phyloP scores from a whole-genome alignment of 352 stramenopile genomes.

The Globisporangium takayamanum region DNA sequence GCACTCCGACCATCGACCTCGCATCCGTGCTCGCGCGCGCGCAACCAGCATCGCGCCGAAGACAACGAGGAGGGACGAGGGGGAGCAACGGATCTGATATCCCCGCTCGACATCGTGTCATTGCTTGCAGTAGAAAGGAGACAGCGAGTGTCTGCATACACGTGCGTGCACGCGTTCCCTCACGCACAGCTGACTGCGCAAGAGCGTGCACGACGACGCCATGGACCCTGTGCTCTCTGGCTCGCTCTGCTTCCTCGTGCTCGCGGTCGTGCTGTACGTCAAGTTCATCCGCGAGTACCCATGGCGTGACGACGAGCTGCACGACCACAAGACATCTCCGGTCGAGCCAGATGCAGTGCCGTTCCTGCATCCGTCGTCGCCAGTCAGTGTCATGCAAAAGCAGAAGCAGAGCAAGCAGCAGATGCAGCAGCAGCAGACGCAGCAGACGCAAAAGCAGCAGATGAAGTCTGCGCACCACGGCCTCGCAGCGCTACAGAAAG shows the following conservation, averaged over 20 bases:
- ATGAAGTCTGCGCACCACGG: constrained; percentile 19
- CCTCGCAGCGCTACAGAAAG: constrained; percentile 31
- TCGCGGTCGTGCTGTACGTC: constrained; percentile 86
- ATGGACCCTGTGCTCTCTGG: constrained; percentile 84
- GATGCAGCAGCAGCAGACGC: constrained; percentile 16
- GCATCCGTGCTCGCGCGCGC: neutral
- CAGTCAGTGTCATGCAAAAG: constrained; percentile 35
- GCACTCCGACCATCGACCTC: neutral
- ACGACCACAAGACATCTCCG: constrained; percentile 55
- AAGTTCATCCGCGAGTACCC: constrained; percentile 81
- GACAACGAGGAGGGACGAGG: neutral
- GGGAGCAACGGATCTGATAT: too few relatives aligned
- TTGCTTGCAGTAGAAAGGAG: too few relatives aligned
- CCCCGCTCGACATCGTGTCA: too few relatives aligned
- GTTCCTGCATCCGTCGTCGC: constrained; percentile 59
- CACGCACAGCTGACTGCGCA: too few relatives aligned
- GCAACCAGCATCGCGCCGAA: neutral
- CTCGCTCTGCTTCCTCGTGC: constrained; percentile 83
- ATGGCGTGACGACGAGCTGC: constrained; percentile 47
- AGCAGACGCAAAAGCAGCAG: constrained; percentile 12
- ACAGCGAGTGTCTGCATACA: too few relatives aligned
- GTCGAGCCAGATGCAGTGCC: constrained; percentile 62
- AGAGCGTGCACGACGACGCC: neutral
- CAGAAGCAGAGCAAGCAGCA: constrained; percentile 25
- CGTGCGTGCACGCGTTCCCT: too few relatives aligned